These are phyloP conservation scores for Polytrichum formosum DNA, from an alignment of 225 moss, liverwort and hornwort genomes.

Conservation along the genomic window DNA sequence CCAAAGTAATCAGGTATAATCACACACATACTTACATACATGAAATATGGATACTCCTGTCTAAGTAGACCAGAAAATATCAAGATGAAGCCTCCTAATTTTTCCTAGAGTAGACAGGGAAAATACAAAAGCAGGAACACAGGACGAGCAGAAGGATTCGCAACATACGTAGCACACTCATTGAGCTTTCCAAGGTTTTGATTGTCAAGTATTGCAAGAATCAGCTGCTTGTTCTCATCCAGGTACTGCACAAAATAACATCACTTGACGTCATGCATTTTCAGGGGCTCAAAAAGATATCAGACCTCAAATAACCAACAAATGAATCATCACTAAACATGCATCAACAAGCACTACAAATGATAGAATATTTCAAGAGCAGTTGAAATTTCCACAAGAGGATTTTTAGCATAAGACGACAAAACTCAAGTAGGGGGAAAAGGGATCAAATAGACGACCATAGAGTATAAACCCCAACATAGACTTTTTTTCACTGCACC, in stretches of 20 bases:
- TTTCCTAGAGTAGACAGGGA: background rate
- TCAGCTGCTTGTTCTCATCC: conserved; percentile 68
- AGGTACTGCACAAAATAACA: conserved; percentile 38
- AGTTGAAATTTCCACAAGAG: too few species aligned
- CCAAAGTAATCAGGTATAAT: too few species aligned
- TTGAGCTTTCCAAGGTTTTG: conserved; percentile 64
- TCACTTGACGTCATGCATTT: background rate
- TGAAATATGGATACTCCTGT: too few species aligned
- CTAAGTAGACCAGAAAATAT: too few species aligned
- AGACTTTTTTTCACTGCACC: conserved; percentile 26
- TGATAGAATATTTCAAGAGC: too few species aligned
- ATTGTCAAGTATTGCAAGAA: conserved; percentile 59
- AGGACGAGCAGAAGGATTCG: conserved; percentile 10
- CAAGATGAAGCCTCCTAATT: background rate
- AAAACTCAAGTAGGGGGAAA: background rate
- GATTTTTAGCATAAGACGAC: too few species aligned
- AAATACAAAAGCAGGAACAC: background rate
- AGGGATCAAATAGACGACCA: conserved; percentile 10
- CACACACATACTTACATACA: too few species aligned
- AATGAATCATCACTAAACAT: background rate
- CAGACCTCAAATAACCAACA: background rate
- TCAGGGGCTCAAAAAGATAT: background rate
- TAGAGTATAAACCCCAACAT: background rate
- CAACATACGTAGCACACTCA: conserved; percentile 53
- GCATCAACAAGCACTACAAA: background rate